These are phyloP conservation scores for Neovahlkampfia damariscottae DNA, from an alignment of 78 protist genomes.

Conservation along the genomic window DNA sequence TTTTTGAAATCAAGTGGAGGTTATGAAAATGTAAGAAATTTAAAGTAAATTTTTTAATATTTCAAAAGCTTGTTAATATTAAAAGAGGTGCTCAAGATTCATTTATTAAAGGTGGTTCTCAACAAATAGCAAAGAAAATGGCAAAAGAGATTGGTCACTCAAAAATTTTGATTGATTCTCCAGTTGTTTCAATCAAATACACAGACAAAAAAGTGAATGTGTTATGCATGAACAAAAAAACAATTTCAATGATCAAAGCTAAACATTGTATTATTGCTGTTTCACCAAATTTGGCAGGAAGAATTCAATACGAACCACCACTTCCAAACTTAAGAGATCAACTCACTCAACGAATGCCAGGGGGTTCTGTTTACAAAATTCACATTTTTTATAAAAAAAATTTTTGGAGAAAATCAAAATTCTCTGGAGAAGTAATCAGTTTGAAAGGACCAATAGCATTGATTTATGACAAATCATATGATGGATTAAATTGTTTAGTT, in stretches of 20 bases:
- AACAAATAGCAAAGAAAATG: background rate
- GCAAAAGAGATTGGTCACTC: background rate
- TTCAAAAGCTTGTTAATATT: too few relatives aligned
- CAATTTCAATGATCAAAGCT: background rate
- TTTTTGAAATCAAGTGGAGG: background rate
- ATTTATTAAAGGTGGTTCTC: background rate
- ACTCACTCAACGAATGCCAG: background rate
- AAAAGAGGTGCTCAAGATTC: constrained; percentile 2
- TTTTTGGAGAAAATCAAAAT: constrained; percentile 8
- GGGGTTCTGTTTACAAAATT: constrained; percentile 8
- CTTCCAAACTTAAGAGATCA: background rate
- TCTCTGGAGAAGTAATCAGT: constrained; percentile 4
- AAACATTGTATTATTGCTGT: background rate
- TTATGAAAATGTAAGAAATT: background rate
- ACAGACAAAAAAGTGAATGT: background rate
- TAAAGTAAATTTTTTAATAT: too few relatives aligned
- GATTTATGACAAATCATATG: background rate
- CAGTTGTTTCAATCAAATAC: background rate
- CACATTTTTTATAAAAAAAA: background rate
- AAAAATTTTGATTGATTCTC: background rate
- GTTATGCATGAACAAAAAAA: background rate
- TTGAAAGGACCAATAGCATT: background rate
- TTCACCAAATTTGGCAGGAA: constrained; percentile 1
- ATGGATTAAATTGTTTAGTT: background rate
- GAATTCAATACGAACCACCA: background rate